These are phyloP conservation scores for Phaffia rhodozyma DNA, from an alignment of 1,284 basidiomycete genomes.

Conservation along the genomic window DNA sequence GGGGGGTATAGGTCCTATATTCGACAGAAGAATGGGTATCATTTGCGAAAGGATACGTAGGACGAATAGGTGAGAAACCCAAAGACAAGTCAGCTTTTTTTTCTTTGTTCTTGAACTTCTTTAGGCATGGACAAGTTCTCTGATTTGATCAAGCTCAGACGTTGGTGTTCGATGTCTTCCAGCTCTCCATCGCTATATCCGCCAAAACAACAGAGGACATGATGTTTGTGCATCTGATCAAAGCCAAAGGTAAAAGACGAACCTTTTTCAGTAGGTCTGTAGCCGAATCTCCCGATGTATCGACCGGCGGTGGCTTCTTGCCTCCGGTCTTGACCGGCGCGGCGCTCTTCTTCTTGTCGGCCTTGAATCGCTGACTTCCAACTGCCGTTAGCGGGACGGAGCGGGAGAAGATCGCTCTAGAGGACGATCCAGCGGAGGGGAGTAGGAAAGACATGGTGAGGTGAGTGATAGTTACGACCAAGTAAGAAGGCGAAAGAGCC, in stretches of 20 bases:
- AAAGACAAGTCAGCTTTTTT: neutral
- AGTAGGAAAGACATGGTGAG: constrained; percentile 5
- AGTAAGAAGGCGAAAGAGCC: too few relatives aligned
- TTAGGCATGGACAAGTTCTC: too few relatives aligned
- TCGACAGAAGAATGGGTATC: neutral
- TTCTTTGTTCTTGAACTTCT: too few relatives aligned
- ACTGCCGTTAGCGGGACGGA: neutral
- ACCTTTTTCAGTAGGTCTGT: constrained; percentile 12
- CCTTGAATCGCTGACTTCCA: neutral
- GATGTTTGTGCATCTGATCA: neutral
- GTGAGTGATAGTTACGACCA: neutral
- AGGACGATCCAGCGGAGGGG: neutral
- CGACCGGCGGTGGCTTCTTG: neutral
- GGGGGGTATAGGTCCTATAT: constrained; percentile 8
- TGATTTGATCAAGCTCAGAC: neutral
- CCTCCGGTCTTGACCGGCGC: neutral
- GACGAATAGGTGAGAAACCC: neutral
- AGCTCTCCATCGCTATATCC: too few relatives aligned
- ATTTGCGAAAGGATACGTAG: neutral
- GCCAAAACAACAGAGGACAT: too few relatives aligned
- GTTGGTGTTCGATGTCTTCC: too few relatives aligned
- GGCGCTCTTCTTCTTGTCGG: neutral
- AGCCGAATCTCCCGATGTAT: neutral
- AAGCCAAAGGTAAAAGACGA: neutral
- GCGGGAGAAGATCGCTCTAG: neutral